Evolutionary conservation across 2,329 filamentous ascomycete species (phyloP), one percentile per base, ranked within the genome.

Genomic region (Botrytis medusae): DNA sequence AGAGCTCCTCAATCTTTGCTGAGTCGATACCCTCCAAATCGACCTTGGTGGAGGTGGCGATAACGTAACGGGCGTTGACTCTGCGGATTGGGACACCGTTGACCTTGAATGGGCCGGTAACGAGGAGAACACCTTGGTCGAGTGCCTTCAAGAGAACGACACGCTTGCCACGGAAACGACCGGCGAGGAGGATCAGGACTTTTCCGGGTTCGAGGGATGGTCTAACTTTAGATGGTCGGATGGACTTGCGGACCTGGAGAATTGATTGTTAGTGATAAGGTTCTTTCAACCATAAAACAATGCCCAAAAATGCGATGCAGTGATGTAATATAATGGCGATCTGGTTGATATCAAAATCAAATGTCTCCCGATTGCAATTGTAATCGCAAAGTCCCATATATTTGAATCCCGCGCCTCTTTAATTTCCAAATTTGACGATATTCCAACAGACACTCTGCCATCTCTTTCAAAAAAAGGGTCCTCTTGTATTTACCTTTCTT

Each of bases 91-190:
- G 96, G 79, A 99, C 96, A 86, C 96, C 96, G 89, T 99, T 99
- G 88, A 99, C 92, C 92, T 98, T 99, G 93, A 98, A 99, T 84
- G 96, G 96, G 82, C 96, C 96, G 84, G 96, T 99, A 83, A 99
- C 94, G 85, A 99, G 94, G 85, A 99, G 94, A 80, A 98, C 94
- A 88, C 96, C 96, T 89, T 98, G 94, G 84, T 93, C 89, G 83
- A 99, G 95, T 86, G 92, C 90, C 92, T 98, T 98, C 85, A 99
- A 93, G 87, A 98, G 94, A 83, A 99, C 90, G 83, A 99, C 96
- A 85, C 96, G 96, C 94, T 99, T 99, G 90, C 96, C 96, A 83
- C 96, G 95, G 94, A 98, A 99, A 84, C 96, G 96, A 83, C 96
- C 96, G 85, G 96, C 96, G 84, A 99, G 94, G 85, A 99, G 94